Evolutionary conservation across 768 basidiomycete genomes (phyloP), one percentile per base, ranked within the genome.

Genomic region (Lanmaoa pseudosensibilis): DNA sequence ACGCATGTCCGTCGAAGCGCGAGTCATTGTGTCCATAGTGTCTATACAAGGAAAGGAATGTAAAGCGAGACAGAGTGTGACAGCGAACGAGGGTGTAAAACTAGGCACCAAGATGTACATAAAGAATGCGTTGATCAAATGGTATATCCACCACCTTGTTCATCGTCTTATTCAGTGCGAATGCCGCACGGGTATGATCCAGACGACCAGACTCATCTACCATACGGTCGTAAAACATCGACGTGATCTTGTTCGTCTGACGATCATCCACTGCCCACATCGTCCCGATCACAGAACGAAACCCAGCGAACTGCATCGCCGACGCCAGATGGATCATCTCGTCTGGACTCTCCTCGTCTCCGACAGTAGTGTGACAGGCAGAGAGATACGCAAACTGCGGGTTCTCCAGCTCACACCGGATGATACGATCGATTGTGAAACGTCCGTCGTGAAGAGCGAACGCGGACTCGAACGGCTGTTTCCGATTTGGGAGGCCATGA

Each of bases 311-410:
- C n/a, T 50, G 37, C 37, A 38, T 50, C 11, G 25, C 25, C 6
- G 49, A 37, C 3, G 49, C 37, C 2, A 50, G 49, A 21, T 70
- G 59, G 48, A 70, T 56, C 11, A 55, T 60, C 13, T 64, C 59
- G 9, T 67, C 67, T 58, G 67, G 27, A 50, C 57, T 39, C 62
- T 67, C 19, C 58, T 57, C 41, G 18, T 69, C 58, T 16, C 69
- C 64, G 7, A 52, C 55, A 3, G 68, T 59, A 15, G 69, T 64
- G 50, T 50, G 37, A 19, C 67, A 70, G 1, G 67, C 65, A 13
- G 37, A 39, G 5, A 71, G 46, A 10, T 58, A 63, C 3, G 62
- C 61, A 15, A 56, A 56, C 27, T 63, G 36, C 4, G 46, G 15
- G 7, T 54, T 48, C 6, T 39, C 10, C 2, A 63, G 27, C 2